Evolutionary conservation across 805 yeast genomes (phyloP).

Genomic region (Kodamaea leandrae): DNA sequence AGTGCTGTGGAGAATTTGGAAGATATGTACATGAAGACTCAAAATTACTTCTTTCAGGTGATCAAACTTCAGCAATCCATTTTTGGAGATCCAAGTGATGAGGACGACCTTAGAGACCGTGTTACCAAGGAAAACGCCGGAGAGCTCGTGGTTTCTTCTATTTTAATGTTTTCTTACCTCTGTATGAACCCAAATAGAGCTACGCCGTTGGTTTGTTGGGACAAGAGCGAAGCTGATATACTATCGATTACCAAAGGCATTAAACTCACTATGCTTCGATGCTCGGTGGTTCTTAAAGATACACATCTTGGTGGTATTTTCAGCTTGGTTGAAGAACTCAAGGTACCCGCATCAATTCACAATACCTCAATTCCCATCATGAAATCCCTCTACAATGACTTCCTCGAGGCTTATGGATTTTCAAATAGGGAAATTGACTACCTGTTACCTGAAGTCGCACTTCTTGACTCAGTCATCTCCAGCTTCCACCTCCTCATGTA

Average conservation of each 20-base stretch:
- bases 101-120: not conserved
- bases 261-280: slow-evolving; percentile 5
- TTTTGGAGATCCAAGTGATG: slow-evolving; percentile 3
- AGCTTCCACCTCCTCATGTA: slow-evolving; percentile 15
- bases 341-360: not conserved
- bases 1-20: slow-evolving; percentile 8
- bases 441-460: not conserved
- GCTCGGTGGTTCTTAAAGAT: not conserved
- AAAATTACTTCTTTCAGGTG: slow-evolving; percentile 22
- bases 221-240: slow-evolving; percentile 19
- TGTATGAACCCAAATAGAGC: slow-evolving; percentile 32
- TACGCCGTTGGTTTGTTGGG: slow-evolving; percentile 28
- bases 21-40: slow-evolving; percentile 18
- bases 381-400: not conserved
- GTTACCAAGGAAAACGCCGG: slow-evolving; percentile 8
- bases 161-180: slow-evolving; percentile 26
- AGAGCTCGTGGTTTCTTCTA: slow-evolving; percentile 20
- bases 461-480: slow-evolving; percentile 6
- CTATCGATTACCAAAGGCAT: slow-evolving; percentile 21
- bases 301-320: slow-evolving; percentile 1
- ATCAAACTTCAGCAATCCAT: slow-evolving; percentile 14
- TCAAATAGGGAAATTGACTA: not conserved
- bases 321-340: not conserved
- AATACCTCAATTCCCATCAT: slow-evolving; percentile 3
- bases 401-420: not conserved